phyloP scores from a whole-genome alignment of 139 green algal genomes.

The Penium margaritaceum region DNA sequence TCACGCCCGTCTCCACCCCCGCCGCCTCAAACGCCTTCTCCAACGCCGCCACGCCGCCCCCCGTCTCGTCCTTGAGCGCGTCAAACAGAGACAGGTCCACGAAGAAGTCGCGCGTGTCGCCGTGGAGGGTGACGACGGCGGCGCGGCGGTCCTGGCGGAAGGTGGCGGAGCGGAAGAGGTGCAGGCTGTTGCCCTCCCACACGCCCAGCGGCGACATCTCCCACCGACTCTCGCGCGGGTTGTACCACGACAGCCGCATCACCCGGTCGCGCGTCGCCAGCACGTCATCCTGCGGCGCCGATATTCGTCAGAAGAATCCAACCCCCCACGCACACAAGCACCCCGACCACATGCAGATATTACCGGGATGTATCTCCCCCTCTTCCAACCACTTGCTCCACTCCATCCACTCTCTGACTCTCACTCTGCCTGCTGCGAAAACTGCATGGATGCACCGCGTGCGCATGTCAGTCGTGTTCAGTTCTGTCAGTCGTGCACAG shows the following conservation, averaged over 20 bases:
- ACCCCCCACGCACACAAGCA: no score
- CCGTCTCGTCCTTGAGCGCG: not conserved
- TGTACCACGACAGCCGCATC: slow-evolving; percentile 11
- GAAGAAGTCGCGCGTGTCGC: slow-evolving; percentile 12
- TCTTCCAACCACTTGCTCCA: no score
- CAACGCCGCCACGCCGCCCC: slow-evolving; percentile 3
- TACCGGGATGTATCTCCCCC: no score
- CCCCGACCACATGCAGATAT: no score
- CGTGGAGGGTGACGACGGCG: slow-evolving; percentile 12
- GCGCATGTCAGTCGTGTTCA: no score
- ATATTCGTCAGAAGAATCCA: no score
- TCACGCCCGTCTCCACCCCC: slow-evolving; percentile 7
- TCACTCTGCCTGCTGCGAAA: no score
- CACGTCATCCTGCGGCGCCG: slow-evolving; percentile 23
- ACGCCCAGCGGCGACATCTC: slow-evolving; percentile 20
- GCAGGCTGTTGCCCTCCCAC: not conserved
- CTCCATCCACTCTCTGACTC: no score
- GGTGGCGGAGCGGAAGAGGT: not conserved
- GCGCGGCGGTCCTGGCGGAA: slow-evolving; percentile 24
- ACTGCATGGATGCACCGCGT: no score
- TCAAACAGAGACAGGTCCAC: slow-evolving; percentile 8
- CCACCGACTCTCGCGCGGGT: slow-evolving; percentile 16
- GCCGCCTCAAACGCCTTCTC: not conserved
- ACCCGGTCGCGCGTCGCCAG: slow-evolving; percentile 21
- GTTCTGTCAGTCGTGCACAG: no score